Percentiles rank a stretch among this genome's conserved stretches.
Evolutionary conservation across 1,139 yeast species (phyloP).

Genomic region (Arxiozyma bovina): DNA sequence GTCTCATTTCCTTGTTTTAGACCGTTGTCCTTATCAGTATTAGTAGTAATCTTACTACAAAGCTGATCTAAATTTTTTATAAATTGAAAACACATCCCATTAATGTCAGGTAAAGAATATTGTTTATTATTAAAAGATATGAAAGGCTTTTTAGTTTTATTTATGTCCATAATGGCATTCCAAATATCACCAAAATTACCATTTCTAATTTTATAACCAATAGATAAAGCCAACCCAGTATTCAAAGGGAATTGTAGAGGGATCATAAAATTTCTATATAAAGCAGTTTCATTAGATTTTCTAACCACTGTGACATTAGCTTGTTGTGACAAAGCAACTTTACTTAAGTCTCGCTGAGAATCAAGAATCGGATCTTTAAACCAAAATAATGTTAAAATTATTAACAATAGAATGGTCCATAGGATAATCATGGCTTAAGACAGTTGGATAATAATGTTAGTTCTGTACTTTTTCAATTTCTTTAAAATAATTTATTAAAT

Average conservation of each 20-base stretch:
- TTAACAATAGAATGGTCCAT: neutral
- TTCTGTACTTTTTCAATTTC: neutral
- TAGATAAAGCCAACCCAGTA: constrained; percentile 57
- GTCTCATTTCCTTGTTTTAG: neutral
- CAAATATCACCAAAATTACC: constrained; percentile 62
- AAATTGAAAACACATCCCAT: constrained; percentile 23
- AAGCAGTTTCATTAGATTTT: constrained; percentile 50
- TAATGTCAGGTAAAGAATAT: constrained; percentile 14
- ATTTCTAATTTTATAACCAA: constrained; percentile 54
- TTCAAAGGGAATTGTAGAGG: constrained; percentile 55
- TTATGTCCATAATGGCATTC: constrained; percentile 35
- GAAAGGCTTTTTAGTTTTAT: constrained; percentile 8
- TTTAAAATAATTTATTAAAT: no score
- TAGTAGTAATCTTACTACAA: constrained; percentile 3
- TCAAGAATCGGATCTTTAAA: constrained; percentile 22
- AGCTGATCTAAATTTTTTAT: constrained; percentile 5
- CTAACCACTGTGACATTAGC: constrained; percentile 50
- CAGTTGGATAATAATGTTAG: no score
- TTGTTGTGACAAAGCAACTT: constrained; percentile 51
- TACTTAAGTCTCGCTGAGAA: constrained; percentile 44
- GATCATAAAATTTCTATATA: constrained; percentile 54
- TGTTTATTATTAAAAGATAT: neutral
- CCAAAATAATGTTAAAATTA: constrained; percentile 13
- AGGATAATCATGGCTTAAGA: neutral
- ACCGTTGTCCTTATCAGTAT: neutral